Evolutionary conservation across 2,329 filamentous ascomycete species (phyloP).

Genomic region (Aureobasidium pullulans): DNA sequence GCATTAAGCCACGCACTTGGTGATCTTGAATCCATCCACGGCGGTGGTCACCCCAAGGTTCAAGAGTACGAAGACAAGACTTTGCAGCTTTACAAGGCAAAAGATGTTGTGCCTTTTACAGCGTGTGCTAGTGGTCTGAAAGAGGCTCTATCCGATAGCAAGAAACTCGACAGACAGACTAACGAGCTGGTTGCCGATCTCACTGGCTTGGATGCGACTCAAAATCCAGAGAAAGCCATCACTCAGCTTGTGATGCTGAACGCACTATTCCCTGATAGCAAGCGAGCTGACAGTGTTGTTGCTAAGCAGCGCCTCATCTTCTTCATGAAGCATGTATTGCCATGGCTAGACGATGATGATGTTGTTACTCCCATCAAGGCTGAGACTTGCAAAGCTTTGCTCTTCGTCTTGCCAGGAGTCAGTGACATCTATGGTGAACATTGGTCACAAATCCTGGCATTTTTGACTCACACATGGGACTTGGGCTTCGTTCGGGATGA

Average conservation of each 20-base stretch:
- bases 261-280: constrained; percentile 43
- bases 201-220: constrained; percentile 45
- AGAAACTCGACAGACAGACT: constrained; percentile 44
- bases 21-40: constrained; percentile 35
- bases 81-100: constrained; percentile 23
- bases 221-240: constrained; percentile 30
- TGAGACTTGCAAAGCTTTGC: constrained; percentile 47
- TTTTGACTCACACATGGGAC: constrained; percentile 31
- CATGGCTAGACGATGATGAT: constrained; percentile 54
- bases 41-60: constrained; percentile 31
- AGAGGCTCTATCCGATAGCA: constrained; percentile 41
- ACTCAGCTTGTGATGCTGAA: constrained; percentile 49
- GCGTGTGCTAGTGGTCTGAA: constrained; percentile 43
- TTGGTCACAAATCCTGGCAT: constrained; percentile 54
- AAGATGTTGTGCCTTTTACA: constrained; percentile 40
- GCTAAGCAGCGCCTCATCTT: constrained; percentile 66
- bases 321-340: constrained; percentile 68
- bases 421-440: constrained; percentile 80
- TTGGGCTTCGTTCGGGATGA: constrained; percentile 5
- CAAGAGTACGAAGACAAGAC: constrained; percentile 31
- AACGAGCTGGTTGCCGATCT: constrained; percentile 55
- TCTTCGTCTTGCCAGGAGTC: constrained; percentile 61
- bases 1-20: constrained; percentile 31
- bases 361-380: constrained; percentile 46
- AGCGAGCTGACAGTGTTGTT: constrained; percentile 41